These are phyloP conservation scores for Kwoniella mangroviensis DNA, from an alignment of 768 basidiomycete genomes.

Conservation along the genomic window DNA sequence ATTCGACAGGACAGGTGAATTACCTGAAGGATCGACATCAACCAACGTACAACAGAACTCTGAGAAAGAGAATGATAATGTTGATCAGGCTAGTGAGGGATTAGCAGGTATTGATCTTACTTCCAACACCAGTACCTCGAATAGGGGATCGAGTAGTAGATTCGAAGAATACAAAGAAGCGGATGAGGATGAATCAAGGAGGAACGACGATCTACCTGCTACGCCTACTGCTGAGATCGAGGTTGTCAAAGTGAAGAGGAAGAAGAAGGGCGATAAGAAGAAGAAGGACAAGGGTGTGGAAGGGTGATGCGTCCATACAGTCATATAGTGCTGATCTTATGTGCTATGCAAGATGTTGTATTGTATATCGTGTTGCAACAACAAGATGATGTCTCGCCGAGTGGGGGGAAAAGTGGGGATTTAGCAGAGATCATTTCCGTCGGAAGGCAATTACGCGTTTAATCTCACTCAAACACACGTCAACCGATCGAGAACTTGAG, in stretches of 20 bases:
- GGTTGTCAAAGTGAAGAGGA: constrained; percentile 54
- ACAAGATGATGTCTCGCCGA: not conserved
- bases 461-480: not conserved
- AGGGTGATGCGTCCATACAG: not conserved
- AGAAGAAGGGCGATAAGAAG: constrained; percentile 52
- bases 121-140: not conserved
- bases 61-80: not conserved
- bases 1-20: constrained; percentile 76
- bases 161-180: constrained; percentile 42
- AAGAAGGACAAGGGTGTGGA: constrained; percentile 9
- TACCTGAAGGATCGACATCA: constrained; percentile 66
- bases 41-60: not conserved
- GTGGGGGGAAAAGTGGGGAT: not conserved
- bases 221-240: constrained; percentile 34
- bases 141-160: constrained; percentile 4
- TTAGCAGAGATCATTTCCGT: not conserved
- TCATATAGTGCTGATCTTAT: no score
- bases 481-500: not conserved
- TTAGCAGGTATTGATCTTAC: constrained; percentile 43
- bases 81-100: constrained; percentile 7
- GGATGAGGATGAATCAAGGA: constrained; percentile 30
- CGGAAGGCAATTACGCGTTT: not conserved
- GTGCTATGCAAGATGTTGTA: constrained; percentile 11
- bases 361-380: not conserved
- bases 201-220: constrained; percentile 14